Base-by-base conservation (phyloP, 371 early-diverging fungal genomes). In the Mortierella polycephala region DNA sequence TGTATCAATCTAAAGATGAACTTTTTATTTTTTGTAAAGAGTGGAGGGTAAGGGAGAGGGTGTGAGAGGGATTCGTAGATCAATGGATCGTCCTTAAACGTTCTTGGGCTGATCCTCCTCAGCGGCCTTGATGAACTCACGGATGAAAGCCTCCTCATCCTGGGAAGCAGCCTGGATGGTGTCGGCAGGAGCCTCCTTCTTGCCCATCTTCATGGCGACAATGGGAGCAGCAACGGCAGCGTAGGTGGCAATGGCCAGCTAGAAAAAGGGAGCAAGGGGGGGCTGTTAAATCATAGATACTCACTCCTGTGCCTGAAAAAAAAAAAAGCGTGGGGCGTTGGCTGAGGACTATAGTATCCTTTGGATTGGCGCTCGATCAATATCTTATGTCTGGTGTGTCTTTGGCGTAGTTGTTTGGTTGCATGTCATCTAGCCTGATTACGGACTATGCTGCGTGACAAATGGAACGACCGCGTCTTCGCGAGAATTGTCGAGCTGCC, bases 141-240 rank as follows among this genome's bases (percentile, higher is more conserved):
- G 72, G 70, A 81, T 81, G 67, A 81, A 75, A 23, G 71, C 75
- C 67, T 75, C 82, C 82, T 81, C 82, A 56, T 81, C 82, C 73
- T 69, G 65, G 61, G 82, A 75, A 49, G 76, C 53, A 56, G 75
- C 82, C 40, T 56, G 66, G 67, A 79, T 73, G 69, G 49, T 65
- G 57, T 68, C 63, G 62, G 51, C 66, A 30, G 69, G 66, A 18
- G 69, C 70, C 50, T 64, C 66, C 72, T 72, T 73, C 70, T 72
- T 73, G 60, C 57, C 56, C 20, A 66, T 18, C 73, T 69, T 79
- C 62, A 57, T 50, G 57, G 69, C 47, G 53, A 66, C 57, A 51
- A 79, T 59, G 55, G 79, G 73, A 40, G 68, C 50, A 20, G 65
- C 79, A 41, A 79, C 63, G 60, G 62, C 58, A 44, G 79, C 79